Percentiles rank a stretch among this genome's conserved stretches.
phyloP scores from a whole-genome alignment of 2,329 filamentous ascomycete species.

The Monosporascus sp. region DNA sequence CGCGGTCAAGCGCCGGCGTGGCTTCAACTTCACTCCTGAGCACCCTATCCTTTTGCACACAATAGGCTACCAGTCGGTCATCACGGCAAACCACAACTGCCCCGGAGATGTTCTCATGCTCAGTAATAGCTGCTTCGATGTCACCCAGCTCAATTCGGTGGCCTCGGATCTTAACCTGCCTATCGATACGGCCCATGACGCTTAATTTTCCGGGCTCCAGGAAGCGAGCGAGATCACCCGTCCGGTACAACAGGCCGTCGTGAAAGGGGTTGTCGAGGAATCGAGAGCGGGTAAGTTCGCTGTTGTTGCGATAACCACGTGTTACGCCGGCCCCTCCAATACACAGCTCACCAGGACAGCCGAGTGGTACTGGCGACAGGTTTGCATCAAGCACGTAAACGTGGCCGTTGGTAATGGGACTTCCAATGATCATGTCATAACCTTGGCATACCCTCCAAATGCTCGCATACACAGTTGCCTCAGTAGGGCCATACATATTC shows the following conservation, averaged over 20 bases:
- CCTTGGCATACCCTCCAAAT: slow-evolving; percentile 26
- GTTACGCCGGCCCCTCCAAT: slow-evolving; percentile 27
- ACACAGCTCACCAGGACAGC: slow-evolving; percentile 29
- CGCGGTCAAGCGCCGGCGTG: slow-evolving; percentile 3
- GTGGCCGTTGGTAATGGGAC: slow-evolving; percentile 27
- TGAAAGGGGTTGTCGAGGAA: slow-evolving; percentile 21
- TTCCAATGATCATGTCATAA: slow-evolving; percentile 20
- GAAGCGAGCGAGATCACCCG: slow-evolving; percentile 19
- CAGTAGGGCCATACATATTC: slow-evolving; percentile 17
- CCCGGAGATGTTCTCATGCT: slow-evolving; percentile 15
- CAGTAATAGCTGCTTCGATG: slow-evolving; percentile 20
- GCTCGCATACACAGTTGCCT: slow-evolving; percentile 12
- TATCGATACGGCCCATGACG: slow-evolving; percentile 20
- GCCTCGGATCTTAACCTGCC: slow-evolving; percentile 26
- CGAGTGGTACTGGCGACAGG: slow-evolving; percentile 31
- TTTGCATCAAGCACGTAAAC: slow-evolving; percentile 37
- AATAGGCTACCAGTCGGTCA: slow-evolving; percentile 27
- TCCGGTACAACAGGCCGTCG: slow-evolving; percentile 19
- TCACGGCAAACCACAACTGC: slow-evolving; percentile 22
- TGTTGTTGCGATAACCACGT: slow-evolving; percentile 27
- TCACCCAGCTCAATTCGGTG: slow-evolving; percentile 26
- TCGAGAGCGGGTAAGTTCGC: slow-evolving; percentile 10
- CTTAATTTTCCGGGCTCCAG: slow-evolving; percentile 11
- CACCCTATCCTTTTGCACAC: slow-evolving; percentile 6
- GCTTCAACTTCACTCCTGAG: not conserved